Base-by-base conservation (phyloP, 2,329 filamentous ascomycete species). In the Stachybotrys chartarum region DNA sequence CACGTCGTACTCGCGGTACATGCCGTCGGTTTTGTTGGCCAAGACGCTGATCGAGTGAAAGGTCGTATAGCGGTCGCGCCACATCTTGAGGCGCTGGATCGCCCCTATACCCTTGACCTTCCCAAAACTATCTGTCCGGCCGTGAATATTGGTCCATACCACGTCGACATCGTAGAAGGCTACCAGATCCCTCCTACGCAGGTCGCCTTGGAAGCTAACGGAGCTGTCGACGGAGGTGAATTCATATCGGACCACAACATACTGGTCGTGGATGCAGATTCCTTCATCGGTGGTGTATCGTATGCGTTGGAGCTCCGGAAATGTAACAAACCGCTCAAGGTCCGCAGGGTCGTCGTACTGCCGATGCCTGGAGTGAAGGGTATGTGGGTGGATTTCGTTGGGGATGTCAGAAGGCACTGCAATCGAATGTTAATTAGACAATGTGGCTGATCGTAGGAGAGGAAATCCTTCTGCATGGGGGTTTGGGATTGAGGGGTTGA, bases 131-230 rank as follows among this genome's bases (percentile, higher is more conserved):
- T 80, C 77, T 3, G 75, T 79, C 45, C 78, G 72, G 50, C 74
- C 69, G 57, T 80, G 75, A 5, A 70, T 64, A 58, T 80, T 78
- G 24, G 77, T 78, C 77, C 78, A 81, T 42, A 78, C 69, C 10
- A 80, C 77, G 57, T 81, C 77, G 35, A 79, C 71, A 56, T 81
- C 78, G 55, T 75, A 80, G 63, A 77, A 80, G 60, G 75, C 77
- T 35, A 81, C 61, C 24, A 81, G 63, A 48, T 79, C 75, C 61
- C 75, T 76, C 32, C 69, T 65, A 24, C 78, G 72, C 44, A 80
- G 60, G 54, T 80, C 77, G 52, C 77, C 70, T 57, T 81, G 78
- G 56, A 81, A 78, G 30, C 72, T 74, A 18, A 75, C 66, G 1
- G 78, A 79, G 17, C 71, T 67, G 51, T 78, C 75, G 51, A 77